Base-by-base conservation (phyloP, 257 asterid species). In the Solanum etuberosum region DNA sequence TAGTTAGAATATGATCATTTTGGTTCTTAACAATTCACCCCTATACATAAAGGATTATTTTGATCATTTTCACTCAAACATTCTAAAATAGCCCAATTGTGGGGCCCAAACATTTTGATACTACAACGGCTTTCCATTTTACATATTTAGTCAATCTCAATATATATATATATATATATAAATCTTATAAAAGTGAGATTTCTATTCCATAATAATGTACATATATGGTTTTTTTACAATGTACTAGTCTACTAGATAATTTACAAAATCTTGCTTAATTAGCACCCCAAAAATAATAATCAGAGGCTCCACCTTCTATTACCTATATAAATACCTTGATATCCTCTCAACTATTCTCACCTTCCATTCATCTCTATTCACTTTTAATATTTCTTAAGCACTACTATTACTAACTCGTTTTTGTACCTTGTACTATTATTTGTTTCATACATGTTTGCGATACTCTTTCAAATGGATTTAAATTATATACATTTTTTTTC, bases 241-340 rank as follows among this genome's bases (percentile, higher is more conserved):
- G 12, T 27, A 13, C 4, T 65, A 11, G n/a, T 29, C 6, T 27
- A 13, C 4, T 65, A 11, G n/a, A 71, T 71, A 5, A 34, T 20
- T 34, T 72, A 18, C 16, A 21, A 72, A 11, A 72, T 34, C 42
- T 43, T 43, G 18, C 16, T 20, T 20, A 65, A 65, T 65, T 25
- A 34, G 29, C 46, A 34, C 15, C 16, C 34, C 34, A 11, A 43
- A 2, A 20, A 10, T 9, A 7, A 1, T 10, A 42, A 15, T 35
- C 8, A 74, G 57, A 74, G 57, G 57, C 20, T 38, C 40, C 34
- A 1, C 23, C 54, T 74, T 74, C 32, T 27, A 0, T 76, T 59
- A 59, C 31, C 81, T 76, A 76, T 93, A 93, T 93, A 93, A 93
- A 92, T 93, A 93, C 90, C 88, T 63, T 54, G 51, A 48, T 32